Percentiles rank a stretch among this genome's conserved stretches.
Evolutionary conservation across 176 grass and related monocot species (phyloP).

Genomic region (Cenchrus americanus): DNA sequence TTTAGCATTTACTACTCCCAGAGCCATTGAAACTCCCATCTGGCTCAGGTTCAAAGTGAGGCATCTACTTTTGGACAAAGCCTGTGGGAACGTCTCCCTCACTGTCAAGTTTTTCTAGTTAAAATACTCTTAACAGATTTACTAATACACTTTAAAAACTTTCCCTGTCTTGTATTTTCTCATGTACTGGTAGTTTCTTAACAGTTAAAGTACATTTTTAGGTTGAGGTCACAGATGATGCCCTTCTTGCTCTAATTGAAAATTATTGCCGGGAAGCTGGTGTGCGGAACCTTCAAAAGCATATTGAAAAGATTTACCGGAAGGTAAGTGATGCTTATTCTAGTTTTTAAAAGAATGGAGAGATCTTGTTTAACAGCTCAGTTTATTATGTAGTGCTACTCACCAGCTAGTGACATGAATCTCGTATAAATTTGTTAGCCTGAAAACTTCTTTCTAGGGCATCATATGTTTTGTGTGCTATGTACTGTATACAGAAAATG

Average conservation of each 20-base stretch:
- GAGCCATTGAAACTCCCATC: no score
- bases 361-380: background rate
- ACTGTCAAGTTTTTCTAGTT: background rate
- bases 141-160: background rate
- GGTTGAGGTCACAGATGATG: conserved; percentile 69
- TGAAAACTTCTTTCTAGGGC: background rate
- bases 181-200: background rate
- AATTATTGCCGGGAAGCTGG: conserved; percentile 80
- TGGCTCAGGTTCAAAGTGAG: no score
- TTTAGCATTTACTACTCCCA: background rate
- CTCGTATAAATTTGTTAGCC: conserved; percentile 1
- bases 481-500: background rate
- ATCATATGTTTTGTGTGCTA: background rate
- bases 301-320: conserved; percentile 79
- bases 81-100: background rate
- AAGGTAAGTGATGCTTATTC: conserved; percentile 46
- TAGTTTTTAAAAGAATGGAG: background rate
- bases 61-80: background rate
- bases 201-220: conserved; percentile 29
- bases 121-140: conserved; percentile 1
- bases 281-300: conserved; percentile 77
- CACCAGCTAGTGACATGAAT: background rate
- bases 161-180: background rate
- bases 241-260: conserved; percentile 74
- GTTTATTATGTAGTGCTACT: background rate